These are phyloP conservation scores for Trichosporon sp. DNA, from an alignment of 1,284 basidiomycete species.

Conservation along the genomic window DNA sequence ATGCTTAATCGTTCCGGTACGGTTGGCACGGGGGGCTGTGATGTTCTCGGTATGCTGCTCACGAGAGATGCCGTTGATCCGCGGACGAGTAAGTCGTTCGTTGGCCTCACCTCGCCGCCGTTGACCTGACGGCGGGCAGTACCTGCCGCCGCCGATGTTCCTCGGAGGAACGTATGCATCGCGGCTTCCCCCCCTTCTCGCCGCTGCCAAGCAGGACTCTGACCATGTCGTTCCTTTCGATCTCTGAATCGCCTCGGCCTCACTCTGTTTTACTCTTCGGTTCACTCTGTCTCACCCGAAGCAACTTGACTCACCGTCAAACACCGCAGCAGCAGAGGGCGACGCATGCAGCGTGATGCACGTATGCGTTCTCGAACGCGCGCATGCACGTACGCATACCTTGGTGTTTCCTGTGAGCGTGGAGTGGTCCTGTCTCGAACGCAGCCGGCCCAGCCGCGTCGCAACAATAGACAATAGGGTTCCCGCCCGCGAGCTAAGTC, in stretches of 20 bases:
- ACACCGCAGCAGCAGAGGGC: background rate
- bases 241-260: slow-evolving; percentile 1
- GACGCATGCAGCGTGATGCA: background rate
- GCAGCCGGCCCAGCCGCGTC: slow-evolving; percentile 2
- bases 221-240: background rate
- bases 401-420: background rate
- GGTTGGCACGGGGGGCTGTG: background rate
- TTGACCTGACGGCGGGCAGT: background rate
- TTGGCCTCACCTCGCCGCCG: background rate
- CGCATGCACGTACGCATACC: background rate
- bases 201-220: too few species aligned
- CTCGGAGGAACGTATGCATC: background rate
- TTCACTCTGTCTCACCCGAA: background rate
- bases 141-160: background rate
- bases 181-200: background rate
- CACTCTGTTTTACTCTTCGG: background rate
- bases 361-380: background rate
- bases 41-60: background rate
- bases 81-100: background rate
- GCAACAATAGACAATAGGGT: slow-evolving; percentile 9
- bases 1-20: background rate
- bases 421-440: background rate
- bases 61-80: background rate
- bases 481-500: slow-evolving; percentile 14
- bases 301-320: background rate